Evolutionary conservation across 192 early-diverging fungal species (phyloP).

Genomic region (Geranomyces michiganensis): DNA sequence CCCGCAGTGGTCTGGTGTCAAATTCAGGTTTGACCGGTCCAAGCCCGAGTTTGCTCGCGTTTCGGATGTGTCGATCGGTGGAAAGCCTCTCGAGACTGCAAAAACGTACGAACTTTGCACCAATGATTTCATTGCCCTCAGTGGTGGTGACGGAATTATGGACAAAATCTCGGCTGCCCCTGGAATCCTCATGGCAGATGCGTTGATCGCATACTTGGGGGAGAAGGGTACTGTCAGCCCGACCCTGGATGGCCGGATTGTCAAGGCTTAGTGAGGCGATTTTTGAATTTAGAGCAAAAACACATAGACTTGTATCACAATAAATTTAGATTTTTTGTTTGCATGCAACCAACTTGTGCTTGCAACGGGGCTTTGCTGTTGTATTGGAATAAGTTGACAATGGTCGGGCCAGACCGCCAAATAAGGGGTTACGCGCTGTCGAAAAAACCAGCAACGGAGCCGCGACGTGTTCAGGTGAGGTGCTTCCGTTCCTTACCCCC

Average conservation of each 20-base stretch:
- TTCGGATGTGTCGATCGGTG: slow-evolving; percentile 27
- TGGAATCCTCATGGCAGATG: slow-evolving; percentile 35
- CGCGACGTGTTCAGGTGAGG: too few species aligned
- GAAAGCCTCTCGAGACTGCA: slow-evolving; percentile 45
- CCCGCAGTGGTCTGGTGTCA: slow-evolving; percentile 65
- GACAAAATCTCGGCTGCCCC: slow-evolving; percentile 5
- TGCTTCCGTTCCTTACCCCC: too few species aligned
- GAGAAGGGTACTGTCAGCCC: not conserved
- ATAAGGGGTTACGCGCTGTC: too few species aligned
- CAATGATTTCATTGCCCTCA: slow-evolving; percentile 60
- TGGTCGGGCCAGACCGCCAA: too few species aligned
- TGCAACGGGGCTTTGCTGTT: too few species aligned
- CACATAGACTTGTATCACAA: too few species aligned
- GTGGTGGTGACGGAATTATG: slow-evolving; percentile 67
- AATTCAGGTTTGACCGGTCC: slow-evolving; percentile 25
- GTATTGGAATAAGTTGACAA: too few species aligned
- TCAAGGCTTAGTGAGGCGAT: too few species aligned
- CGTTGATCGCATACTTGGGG: slow-evolving; percentile 12
- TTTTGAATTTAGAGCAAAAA: too few species aligned
- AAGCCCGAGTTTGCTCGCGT: slow-evolving; percentile 25
- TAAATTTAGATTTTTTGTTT: too few species aligned
- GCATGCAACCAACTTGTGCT: too few species aligned
- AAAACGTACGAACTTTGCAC: slow-evolving; percentile 55
- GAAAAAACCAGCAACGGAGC: too few species aligned
- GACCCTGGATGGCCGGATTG: slow-evolving; percentile 6